Base-by-base conservation (phyloP, 176 grass and related monocot genomes). In the Cenchrus fungigraminus region DNA sequence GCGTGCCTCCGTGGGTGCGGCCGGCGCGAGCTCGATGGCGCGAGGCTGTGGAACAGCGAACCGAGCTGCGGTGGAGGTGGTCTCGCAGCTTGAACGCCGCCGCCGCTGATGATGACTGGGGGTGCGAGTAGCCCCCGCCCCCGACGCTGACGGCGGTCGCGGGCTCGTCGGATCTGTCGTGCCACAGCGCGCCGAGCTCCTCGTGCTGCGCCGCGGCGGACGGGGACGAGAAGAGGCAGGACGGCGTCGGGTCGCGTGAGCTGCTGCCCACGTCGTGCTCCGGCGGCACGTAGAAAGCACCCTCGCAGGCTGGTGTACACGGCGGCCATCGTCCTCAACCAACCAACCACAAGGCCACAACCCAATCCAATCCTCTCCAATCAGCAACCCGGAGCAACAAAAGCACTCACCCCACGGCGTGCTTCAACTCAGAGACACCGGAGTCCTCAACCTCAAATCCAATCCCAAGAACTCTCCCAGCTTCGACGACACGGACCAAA, bases 151-250 rank as follows among this genome's bases (percentile, higher is more conserved):
- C 57, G 15, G 58, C 77, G 68, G 47, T 56, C 12, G 72, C 22
- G 20, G 84, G 72, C 8, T 92, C 91, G 66, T 92, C 88, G 42
- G 90, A 92, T 90, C 93, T 89, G 40, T 95, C 91, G 77, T 91
- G 87, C 83, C 91, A 90, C 1, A 91, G 84, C 8, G 86, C 87
- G 20, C 90, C 92, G 6, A 86, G 83, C 57, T 92, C 95, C 0
- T 91, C 87, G 78, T 76, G 85, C 42, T 82, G 90, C 20, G 86
- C 71, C 28, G 82, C 78, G 16, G 85, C 75, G 44, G 87, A 17
- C 43, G 90, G 42, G 65, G 93, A 98, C n/a, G 91, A 94, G 78
- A 98, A 95, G 64, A 98, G 94, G 81, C 86, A 84, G 45, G 96
- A 98, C 51, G 90, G 64, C 57, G 68, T 31, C 13, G 84, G 50